Percentiles rank a stretch among this genome's conserved stretches.
phyloP scores from a whole-genome alignment of 2,329 filamentous ascomycete species.

The Ampelomyces quisqualis region DNA sequence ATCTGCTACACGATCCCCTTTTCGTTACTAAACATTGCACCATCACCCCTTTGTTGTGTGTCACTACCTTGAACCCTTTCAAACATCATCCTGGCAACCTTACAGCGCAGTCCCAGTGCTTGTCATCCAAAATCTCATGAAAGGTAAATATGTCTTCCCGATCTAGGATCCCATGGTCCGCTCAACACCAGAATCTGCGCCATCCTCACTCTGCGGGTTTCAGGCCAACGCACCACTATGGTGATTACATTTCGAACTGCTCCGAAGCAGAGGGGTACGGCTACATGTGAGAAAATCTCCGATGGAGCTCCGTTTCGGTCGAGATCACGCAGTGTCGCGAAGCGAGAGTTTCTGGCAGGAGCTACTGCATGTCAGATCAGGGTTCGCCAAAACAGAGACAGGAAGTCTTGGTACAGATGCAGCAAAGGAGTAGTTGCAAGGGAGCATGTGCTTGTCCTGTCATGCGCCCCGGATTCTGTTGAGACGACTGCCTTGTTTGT shows the following conservation, averaged over 20 bases:
- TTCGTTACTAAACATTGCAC: slow-evolving; percentile 11
- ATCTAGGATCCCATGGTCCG: slow-evolving; percentile 1
- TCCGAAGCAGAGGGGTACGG: too few species aligned
- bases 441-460: too few species aligned
- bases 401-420: too few species aligned
- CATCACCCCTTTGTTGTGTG: slow-evolving; percentile 2
- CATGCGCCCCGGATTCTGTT: too few species aligned
- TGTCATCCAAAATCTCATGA: background rate
- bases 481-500: background rate
- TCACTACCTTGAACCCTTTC: slow-evolving; percentile 1
- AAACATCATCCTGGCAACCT: slow-evolving; percentile 1
- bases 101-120: background rate
- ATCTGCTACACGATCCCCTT: slow-evolving; percentile 6
- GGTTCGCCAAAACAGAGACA: too few species aligned
- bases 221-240: slow-evolving; percentile 1
- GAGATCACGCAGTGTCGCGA: background rate
- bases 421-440: too few species aligned
- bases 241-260: too few species aligned
- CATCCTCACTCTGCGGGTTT: slow-evolving; percentile 3
- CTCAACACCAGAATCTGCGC: slow-evolving; percentile 2
- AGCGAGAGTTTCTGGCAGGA: slow-evolving; percentile 2
- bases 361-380: too few species aligned
- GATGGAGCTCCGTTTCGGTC: background rate
- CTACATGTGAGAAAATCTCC: background rate
- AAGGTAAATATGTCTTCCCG: slow-evolving; percentile 1